A percentile compares a stretch with the other conserved stretches of the same genome.
Evolutionary conservation across 164 flowering plant genomes (phyloP).

Genomic region (Liriodendron chinense): DNA sequence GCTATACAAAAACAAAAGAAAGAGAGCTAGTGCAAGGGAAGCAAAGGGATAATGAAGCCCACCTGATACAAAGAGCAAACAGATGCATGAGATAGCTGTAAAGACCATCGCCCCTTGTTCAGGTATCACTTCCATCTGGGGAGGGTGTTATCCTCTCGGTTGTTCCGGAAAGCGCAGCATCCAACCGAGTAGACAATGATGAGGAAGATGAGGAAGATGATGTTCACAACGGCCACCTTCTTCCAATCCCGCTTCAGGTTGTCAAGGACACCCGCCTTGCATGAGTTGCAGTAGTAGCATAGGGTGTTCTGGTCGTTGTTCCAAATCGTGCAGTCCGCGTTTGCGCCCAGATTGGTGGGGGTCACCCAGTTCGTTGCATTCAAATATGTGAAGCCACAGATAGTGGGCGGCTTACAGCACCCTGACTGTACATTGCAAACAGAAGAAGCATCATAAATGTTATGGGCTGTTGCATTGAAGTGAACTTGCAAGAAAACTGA

Average conservation of each 20-base stretch:
- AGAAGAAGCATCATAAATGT: neutral
- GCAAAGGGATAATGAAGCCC: too few species aligned
- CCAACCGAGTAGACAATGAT: slow-evolving; percentile 48
- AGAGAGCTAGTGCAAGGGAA: too few species aligned
- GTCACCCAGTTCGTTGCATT: slow-evolving; percentile 42
- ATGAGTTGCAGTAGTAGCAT: slow-evolving; percentile 48
- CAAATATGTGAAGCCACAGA: slow-evolving; percentile 34
- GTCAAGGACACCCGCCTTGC: slow-evolving; percentile 54
- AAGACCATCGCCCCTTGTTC: neutral
- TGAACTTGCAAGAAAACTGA: neutral
- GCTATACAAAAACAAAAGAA: too few species aligned
- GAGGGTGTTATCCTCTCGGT: slow-evolving; percentile 34
- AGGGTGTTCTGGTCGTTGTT: slow-evolving; percentile 23
- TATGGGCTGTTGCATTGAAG: neutral
- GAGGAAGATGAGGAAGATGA: slow-evolving; percentile 41
- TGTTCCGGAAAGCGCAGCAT: slow-evolving; percentile 60
- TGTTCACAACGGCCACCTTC: slow-evolving; percentile 45
- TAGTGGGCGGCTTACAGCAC: slow-evolving; percentile 63
- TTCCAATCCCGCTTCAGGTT: slow-evolving; percentile 50
- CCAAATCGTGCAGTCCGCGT: slow-evolving; percentile 42
- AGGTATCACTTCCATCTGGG: slow-evolving; percentile 23
- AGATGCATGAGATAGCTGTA: neutral
- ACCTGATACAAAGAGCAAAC: too few species aligned
- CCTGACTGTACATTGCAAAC: slow-evolving; percentile 43
- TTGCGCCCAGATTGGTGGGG: neutral